Conservation (phyloP, 192 early-diverging fungal species). For the Paraglomus brasilianum region DNA sequence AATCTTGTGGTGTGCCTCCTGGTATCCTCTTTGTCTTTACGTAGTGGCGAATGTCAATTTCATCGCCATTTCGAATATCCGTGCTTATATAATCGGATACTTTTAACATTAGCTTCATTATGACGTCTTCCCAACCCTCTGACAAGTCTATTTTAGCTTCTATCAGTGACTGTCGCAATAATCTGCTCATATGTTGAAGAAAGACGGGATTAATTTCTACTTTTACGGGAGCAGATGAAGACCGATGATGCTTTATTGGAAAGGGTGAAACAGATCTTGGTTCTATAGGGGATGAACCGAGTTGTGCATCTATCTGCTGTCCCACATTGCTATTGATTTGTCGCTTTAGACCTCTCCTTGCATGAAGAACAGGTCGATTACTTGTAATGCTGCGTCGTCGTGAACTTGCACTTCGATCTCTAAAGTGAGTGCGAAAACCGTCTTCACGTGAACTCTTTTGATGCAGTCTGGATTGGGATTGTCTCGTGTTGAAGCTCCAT, state of each 20-base stretch:
- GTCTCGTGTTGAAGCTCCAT: conserved; percentile 35
- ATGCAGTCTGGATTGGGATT: conserved; percentile 31
- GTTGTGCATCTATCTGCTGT: conserved; percentile 40
- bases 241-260: conserved; percentile 33
- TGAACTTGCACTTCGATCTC: conserved; percentile 42
- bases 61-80: conserved; percentile 72
- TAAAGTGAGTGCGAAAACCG: conserved; percentile 54
- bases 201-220: conserved; percentile 65
- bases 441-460: conserved; percentile 40
- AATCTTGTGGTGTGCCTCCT: conserved; percentile 75
- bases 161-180: conserved; percentile 70
- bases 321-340: conserved; percentile 39
- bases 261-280: conserved; percentile 39
- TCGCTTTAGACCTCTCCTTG: conserved; percentile 36
- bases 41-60: conserved; percentile 85
- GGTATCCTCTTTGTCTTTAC: conserved; percentile 96
- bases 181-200: conserved; percentile 60
- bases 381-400: conserved; percentile 50
- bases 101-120: conserved; percentile 69
- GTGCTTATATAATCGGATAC: conserved; percentile 61
- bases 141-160: conserved; percentile 58
- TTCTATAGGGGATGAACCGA: conserved; percentile 39
- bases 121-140: conserved; percentile 66
- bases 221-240: conserved; percentile 35
- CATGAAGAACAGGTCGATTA: conserved; percentile 35